Evolutionary conservation across 2,329 filamentous ascomycete species (phyloP), one percentile per base, ranked within the genome.

Genomic region (Diaporthe aspalathi): DNA sequence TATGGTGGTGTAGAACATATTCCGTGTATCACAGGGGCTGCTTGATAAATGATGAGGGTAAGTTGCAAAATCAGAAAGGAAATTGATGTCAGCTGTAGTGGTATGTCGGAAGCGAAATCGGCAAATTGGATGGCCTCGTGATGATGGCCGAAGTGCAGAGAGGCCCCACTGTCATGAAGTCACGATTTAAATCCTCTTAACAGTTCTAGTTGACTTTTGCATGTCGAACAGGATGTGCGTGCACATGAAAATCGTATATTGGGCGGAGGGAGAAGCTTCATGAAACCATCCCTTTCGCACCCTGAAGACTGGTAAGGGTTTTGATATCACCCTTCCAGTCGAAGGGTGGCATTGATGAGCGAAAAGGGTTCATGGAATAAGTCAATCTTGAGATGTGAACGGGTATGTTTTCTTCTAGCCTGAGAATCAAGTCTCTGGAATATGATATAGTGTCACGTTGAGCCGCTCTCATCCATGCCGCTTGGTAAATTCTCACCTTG

Each of bases 261-360:
- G 7, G 16, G 16, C 3, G 7, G 35, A 63, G 43, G 27, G 43
- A 6, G n/a, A 24, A 11, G 22, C 2, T 17, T 24, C 5, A 29
- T 29, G 17, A 49, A 63, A 35, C 7, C 20, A 24, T 49, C 20
- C 12, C 60, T n/a, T 22, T 63, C 12, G 60, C 60, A 63, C 60
- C 60, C 60, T 63, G 11, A 6, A 47, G 45, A 49, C 12, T 5
- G 60, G 20, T 17, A 35, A 63, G 60, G 43, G 60, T 49, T 43
- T 32, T 43, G 49, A n/a, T 47, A 7, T 49, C 43, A 63, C 60
- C 60, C 43, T 63, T 17, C n/a, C 22, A 50, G n/a, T 16, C 22
- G n/a, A 63, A 63, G 60, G 60, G 60, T 63, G 43, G 14, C 27
- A 22, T 24, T 8, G 7, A 29, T 3, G 27, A 32, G 38, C 12